These are phyloP conservation scores for Pseudonectria buxi DNA, from an alignment of 2,329 filamentous ascomycete species.

Conservation along the genomic window DNA sequence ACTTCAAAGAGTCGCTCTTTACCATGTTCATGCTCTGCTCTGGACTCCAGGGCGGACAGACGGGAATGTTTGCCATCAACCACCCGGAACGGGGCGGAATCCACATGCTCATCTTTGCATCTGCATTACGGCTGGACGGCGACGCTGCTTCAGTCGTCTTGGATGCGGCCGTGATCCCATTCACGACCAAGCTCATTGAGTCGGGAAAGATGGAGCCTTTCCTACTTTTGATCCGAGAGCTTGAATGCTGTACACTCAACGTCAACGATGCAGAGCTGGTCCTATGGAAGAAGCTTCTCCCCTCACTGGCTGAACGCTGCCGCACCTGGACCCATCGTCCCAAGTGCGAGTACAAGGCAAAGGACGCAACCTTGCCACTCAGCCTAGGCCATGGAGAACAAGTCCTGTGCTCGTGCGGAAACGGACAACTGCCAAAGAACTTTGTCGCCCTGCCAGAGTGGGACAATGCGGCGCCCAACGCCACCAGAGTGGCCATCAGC, in stretches of 20 bases:
- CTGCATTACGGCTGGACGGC: constrained; percentile 37
- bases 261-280: constrained; percentile 52
- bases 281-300: constrained; percentile 40
- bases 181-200: constrained; percentile 30
- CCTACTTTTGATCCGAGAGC: constrained; percentile 28
- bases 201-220: constrained; percentile 30
- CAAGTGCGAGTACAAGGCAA: constrained; percentile 36
- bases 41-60: constrained; percentile 39
- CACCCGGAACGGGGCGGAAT: constrained; percentile 30
- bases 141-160: constrained; percentile 35
- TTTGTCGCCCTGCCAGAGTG: constrained; percentile 38
- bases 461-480: constrained; percentile 33
- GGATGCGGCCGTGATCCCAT: constrained; percentile 41
- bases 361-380: constrained; percentile 31
- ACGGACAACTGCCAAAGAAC: constrained; percentile 32
- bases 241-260: constrained; percentile 33
- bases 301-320: constrained; percentile 40
- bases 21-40: constrained; percentile 40
- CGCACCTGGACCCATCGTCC: constrained; percentile 39
- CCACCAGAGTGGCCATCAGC: constrained; percentile 53
- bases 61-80: constrained; percentile 37
- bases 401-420: constrained; percentile 40
- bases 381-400: constrained; percentile 28
- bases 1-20: constrained; percentile 44
- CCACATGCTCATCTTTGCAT: constrained; percentile 36